Percentiles rank a stretch among this genome's conserved stretches.
Conservation (phyloP, 148 eudicot species). For the Bassia scoparia region DNA sequence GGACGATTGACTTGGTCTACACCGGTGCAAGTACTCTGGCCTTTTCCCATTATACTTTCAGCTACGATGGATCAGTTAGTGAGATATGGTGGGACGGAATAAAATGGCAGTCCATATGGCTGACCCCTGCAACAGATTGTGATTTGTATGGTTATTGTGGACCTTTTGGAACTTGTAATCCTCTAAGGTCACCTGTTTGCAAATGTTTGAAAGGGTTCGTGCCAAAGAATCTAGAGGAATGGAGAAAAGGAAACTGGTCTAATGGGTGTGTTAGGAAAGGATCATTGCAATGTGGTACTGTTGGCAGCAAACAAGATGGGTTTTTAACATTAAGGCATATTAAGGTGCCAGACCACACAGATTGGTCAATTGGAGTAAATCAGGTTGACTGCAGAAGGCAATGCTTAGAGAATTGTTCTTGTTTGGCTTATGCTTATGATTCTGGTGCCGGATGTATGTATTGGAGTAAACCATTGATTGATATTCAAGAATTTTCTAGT, state of each 20-base stretch:
- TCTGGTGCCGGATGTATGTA: slow-evolving; percentile 38
- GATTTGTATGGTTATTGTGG: slow-evolving; percentile 35
- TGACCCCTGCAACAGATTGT: slow-evolving; percentile 23
- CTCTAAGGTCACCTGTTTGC: slow-evolving; percentile 19
- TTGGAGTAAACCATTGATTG: slow-evolving; percentile 33
- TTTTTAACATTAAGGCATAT: slow-evolving; percentile 26
- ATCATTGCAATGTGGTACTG: slow-evolving; percentile 26
- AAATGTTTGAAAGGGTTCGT: slow-evolving; percentile 32
- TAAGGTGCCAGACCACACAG: slow-evolving; percentile 31
- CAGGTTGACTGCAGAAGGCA: slow-evolving; percentile 29
- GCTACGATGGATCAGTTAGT: slow-evolving; percentile 30
- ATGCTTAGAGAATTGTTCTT: slow-evolving; percentile 31
- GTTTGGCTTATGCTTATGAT: slow-evolving; percentile 36
- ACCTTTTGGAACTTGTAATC: slow-evolving; percentile 27
- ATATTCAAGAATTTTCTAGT: slow-evolving; percentile 29
- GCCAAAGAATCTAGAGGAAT: slow-evolving; percentile 25
- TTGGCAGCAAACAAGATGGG: slow-evolving; percentile 28
- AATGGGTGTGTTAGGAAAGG: slow-evolving; percentile 27
- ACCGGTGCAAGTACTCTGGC: slow-evolving; percentile 30
- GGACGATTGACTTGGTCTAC: slow-evolving; percentile 17
- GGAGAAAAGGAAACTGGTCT: slow-evolving; percentile 37
- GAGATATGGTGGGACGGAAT: slow-evolving; percentile 32
- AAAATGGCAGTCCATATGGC: slow-evolving; percentile 26
- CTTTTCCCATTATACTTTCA: slow-evolving; percentile 29
- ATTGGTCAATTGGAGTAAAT: slow-evolving; percentile 31